Evolutionary conservation across 352 stramenopile genomes (phyloP).

Genomic region (Pythium apleroticum): DNA sequence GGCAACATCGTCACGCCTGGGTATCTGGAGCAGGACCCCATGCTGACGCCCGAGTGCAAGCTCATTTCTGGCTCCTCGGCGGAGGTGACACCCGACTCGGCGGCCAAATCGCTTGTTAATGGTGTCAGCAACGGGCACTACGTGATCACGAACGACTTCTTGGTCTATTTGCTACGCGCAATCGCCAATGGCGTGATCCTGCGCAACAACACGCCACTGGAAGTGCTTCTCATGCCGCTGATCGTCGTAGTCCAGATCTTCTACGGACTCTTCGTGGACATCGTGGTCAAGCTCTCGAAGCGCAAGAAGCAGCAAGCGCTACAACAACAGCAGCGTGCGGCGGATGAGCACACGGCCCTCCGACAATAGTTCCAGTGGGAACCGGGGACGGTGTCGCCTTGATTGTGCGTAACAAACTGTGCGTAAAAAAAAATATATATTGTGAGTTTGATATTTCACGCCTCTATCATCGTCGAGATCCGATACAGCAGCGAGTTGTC

Average conservation of each 20-base stretch:
- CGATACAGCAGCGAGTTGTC: slow-evolving; percentile 2
- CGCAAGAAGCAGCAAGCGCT: background rate
- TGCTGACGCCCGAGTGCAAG: slow-evolving; percentile 41
- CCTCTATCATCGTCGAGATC: background rate
- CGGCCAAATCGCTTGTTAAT: slow-evolving; percentile 37
- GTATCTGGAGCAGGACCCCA: slow-evolving; percentile 36
- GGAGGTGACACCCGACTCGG: slow-evolving; percentile 29
- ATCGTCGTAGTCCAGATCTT: slow-evolving; percentile 35
- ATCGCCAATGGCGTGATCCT: slow-evolving; percentile 47
- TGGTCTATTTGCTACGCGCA: slow-evolving; percentile 43
- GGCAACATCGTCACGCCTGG: slow-evolving; percentile 51
- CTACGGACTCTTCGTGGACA: slow-evolving; percentile 44
- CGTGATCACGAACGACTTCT: slow-evolving; percentile 49
- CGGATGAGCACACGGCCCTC: slow-evolving; percentile 1
- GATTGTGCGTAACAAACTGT: no score
- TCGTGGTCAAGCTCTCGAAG: slow-evolving; percentile 26
- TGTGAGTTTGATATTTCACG: background rate
- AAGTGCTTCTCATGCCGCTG: slow-evolving; percentile 35
- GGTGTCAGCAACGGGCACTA: slow-evolving; percentile 44
- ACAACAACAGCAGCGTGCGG: background rate
- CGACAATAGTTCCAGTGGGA: no score
- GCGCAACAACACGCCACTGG: slow-evolving; percentile 37
- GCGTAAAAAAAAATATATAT: no score
- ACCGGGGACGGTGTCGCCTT: no score
- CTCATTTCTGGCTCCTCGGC: slow-evolving; percentile 41